Evolutionary conservation across 495 filamentous ascomycete genomes (phyloP), one percentile per base, ranked within the genome.

Genomic region (Aspergillus sclerotioniger): DNA sequence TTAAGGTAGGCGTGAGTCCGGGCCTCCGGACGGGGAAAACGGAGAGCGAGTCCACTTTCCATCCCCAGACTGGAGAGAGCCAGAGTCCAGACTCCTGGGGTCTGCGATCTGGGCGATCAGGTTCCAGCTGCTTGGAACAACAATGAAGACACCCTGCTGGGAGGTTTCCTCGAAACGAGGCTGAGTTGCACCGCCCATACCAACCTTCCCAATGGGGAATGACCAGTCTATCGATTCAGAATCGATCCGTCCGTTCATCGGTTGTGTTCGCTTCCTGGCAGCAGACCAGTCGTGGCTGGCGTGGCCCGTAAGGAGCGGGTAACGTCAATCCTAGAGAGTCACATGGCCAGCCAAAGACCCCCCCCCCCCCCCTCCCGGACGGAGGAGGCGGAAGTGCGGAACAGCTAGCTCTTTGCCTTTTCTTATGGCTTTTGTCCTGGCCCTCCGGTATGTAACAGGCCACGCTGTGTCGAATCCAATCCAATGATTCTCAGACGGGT

Each of bases 21-120:
- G n/a, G 33, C 8, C 33, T 35, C 54, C 45, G 45, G 33, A 49
- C 20, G 41, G 8, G 44, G 44, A 52, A 29, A 46, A 5, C 12
- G 20, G 33, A 35, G 7, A 9, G 28, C 39, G 29, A 44, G 46
- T 43, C 29, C 32, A 60, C 57, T 39, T 53, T 43, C 46, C 43
- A 17, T 19, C 50, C 46, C 37, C 37, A 41, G 37, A 41, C 37
- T 41, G n/a, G n/a, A n/a, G n/a, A n/a, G n/a, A n/a, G n/a, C n/a
- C 39, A 21, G 51, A 54, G 51, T 59, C 57, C 45, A 54, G 57
- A 52, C 28, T 52, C 28, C 51, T 41, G 37, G 37, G n/a, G 37
- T 41, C 37, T 41, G 21, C 15, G 43, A 19, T 53, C 44, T 46
- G 3, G 32, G 28, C 17, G 21, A 39, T 44, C 37, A 41, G 43